Conservation (phyloP, 139 green algal species). For the Tetradesmus lagerheimii region DNA sequence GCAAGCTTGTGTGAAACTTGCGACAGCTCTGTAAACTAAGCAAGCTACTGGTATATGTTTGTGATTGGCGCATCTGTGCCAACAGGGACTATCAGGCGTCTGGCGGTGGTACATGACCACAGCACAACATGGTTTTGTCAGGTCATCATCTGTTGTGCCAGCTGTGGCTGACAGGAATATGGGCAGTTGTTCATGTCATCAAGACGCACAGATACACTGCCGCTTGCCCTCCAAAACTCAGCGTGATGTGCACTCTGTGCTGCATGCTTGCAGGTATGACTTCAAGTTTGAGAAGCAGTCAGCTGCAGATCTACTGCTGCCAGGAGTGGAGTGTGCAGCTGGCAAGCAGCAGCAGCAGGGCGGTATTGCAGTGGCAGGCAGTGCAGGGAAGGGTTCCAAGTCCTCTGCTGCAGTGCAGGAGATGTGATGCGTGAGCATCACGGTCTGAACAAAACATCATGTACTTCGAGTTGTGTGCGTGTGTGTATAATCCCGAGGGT, state of each 20-base stretch:
- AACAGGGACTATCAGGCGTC: too few species aligned
- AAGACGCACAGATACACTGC: too few species aligned
- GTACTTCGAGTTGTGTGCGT: background rate
- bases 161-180: too few species aligned
- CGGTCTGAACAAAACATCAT: background rate
- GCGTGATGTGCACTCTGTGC: background rate
- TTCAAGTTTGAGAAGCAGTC: constrained; percentile 60
- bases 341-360: constrained; percentile 53
- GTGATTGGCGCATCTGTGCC: too few species aligned
- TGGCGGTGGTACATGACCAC: too few species aligned
- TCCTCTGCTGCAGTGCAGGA: background rate
- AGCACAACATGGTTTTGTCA: too few species aligned
- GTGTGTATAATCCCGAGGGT: background rate
- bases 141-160: too few species aligned
- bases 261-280: constrained; percentile 43
- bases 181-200: background rate
- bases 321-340: background rate
- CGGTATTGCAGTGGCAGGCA: background rate
- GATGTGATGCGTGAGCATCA: background rate
- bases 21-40: too few species aligned
- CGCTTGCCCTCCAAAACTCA: too few species aligned
- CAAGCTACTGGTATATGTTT: too few species aligned
- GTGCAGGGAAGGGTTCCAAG: background rate
- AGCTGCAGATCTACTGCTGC: constrained; percentile 48
- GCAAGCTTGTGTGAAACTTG: too few species aligned